Percentiles rank a stretch among this genome's conserved stretches.
Conservation (phyloP, 73 alveolate species). For the Halteria grandinella region DNA sequence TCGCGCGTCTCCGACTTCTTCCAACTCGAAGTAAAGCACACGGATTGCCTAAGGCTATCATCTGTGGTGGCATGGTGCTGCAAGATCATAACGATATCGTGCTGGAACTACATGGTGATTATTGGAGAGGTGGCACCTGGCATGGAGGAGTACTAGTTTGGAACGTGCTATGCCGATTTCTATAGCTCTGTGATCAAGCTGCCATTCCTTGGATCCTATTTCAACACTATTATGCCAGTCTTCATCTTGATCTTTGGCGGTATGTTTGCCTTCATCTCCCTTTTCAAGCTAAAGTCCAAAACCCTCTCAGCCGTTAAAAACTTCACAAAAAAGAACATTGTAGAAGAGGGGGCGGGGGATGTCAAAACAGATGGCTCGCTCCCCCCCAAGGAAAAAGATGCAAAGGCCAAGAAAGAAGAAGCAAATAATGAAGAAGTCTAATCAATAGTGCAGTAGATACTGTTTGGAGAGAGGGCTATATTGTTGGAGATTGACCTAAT, state of each 20-base stretch:
- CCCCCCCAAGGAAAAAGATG: not conserved
- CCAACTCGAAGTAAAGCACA: slow-evolving; percentile 54
- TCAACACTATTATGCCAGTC: slow-evolving; percentile 51
- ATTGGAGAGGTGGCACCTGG: slow-evolving; percentile 44
- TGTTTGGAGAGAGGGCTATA: slow-evolving; percentile 41
- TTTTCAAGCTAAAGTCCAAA: slow-evolving; percentile 6
- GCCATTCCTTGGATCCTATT: slow-evolving; percentile 68
- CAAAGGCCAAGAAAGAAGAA: not conserved
- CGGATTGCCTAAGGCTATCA: slow-evolving; percentile 62
- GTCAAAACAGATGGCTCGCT: no score
- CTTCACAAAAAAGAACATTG: slow-evolving; percentile 28
- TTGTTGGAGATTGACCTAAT: slow-evolving; percentile 15
- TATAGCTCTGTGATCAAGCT: slow-evolving; percentile 53
- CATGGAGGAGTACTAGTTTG: slow-evolving; percentile 8
- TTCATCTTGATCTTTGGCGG: slow-evolving; percentile 53
- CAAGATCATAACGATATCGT: slow-evolving; percentile 48
- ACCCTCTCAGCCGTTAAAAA: slow-evolving; percentile 1
- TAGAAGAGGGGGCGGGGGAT: not conserved
- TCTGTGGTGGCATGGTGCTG: slow-evolving; percentile 46
- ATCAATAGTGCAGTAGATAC: not conserved
- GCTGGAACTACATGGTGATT: slow-evolving; percentile 63
- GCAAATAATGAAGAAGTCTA: not conserved
- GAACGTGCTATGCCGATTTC: slow-evolving; percentile 61
- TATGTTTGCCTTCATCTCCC: slow-evolving; percentile 19
- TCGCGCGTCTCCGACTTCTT: slow-evolving; percentile 45